Percentiles rank a stretch among this genome's conserved stretches.
These are phyloP conservation scores for Sarcomyxa edulis DNA, from an alignment of 768 basidiomycete species.

Conservation along the genomic window DNA sequence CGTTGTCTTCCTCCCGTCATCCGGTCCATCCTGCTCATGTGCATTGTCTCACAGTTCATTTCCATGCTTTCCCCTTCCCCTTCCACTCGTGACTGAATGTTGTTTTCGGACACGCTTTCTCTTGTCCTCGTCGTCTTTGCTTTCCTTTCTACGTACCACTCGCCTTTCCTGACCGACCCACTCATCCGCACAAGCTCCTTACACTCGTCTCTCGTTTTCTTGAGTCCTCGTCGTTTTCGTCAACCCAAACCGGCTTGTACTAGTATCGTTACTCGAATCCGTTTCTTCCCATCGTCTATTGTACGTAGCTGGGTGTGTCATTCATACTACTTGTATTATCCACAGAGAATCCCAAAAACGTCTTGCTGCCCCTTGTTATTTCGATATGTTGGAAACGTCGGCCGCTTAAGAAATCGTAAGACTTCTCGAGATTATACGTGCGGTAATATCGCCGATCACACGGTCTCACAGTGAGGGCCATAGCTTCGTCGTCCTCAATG, in stretches of 20 bases:
- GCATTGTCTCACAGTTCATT: conserved; percentile 1
- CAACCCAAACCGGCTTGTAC: conserved; percentile 40
- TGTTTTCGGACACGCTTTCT: conserved; percentile 1
- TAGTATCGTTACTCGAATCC: conserved; percentile 28
- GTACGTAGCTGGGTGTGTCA: neutral
- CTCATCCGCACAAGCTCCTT: conserved; percentile 28
- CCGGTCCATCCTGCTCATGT: too few species aligned
- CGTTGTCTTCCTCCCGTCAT: too few species aligned
- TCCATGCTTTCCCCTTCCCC: neutral
- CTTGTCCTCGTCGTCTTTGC: conserved; percentile 6
- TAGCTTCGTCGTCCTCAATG: too few species aligned
- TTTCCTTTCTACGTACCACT: conserved; percentile 4
- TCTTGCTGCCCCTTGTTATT: too few species aligned
- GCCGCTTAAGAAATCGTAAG: too few species aligned
- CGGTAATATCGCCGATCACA: too few species aligned
- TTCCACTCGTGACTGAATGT: neutral
- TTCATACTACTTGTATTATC: too few species aligned
- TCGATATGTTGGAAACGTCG: too few species aligned
- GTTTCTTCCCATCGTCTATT: conserved; percentile 2
- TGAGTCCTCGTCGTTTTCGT: conserved; percentile 33
- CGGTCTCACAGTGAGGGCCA: too few species aligned
- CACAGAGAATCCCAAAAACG: too few species aligned
- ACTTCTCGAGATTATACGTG: too few species aligned
- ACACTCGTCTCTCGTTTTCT: conserved; percentile 29
- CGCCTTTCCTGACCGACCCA: conserved; percentile 16